A percentile compares a stretch with the other conserved stretches of the same genome.
phyloP scores from a whole-genome alignment of 2,329 filamentous ascomycete genomes.

The Botrytis paeoniae region DNA sequence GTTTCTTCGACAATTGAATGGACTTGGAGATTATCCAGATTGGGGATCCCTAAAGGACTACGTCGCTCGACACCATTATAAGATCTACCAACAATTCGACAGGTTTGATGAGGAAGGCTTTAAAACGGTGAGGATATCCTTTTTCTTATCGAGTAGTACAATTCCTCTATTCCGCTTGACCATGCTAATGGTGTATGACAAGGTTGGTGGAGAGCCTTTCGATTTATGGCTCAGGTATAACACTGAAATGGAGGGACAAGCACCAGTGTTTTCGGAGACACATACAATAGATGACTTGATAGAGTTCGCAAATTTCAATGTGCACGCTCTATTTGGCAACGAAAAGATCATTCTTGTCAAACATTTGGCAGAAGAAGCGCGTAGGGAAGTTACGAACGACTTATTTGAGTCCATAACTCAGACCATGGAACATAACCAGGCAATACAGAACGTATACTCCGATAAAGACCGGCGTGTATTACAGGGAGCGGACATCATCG shows the following conservation, averaged over 20 bases:
- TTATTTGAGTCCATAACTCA: not conserved
- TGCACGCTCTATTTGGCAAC: not conserved
- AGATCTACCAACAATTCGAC: constrained; percentile 26
- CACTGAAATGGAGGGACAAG: not conserved
- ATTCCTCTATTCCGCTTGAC: not conserved
- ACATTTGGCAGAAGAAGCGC: not conserved
- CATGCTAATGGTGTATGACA: not conserved
- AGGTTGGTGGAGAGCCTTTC: constrained; percentile 24
- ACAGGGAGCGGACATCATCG: constrained; percentile 44
- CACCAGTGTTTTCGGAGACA: not conserved
- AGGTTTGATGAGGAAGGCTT: constrained; percentile 26
- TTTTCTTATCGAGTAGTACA: not conserved
- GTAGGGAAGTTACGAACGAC: not conserved
- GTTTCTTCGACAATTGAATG: constrained; percentile 17
- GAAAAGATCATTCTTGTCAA: not conserved
- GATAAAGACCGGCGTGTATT: constrained; percentile 17
- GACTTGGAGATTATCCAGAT: constrained; percentile 17
- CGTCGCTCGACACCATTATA: constrained; percentile 21
- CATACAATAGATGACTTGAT: not conserved
- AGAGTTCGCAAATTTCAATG: not conserved
- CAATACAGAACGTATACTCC: constrained; percentile 19
- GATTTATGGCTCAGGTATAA: constrained; percentile 22
- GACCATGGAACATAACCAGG: not conserved
- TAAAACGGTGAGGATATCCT: constrained; percentile 16
- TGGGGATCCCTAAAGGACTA: constrained; percentile 23